Evolutionary conservation across 1,139 yeast species (phyloP).

Genomic region (Hyphopichia wangnamkhiaoensis): DNA sequence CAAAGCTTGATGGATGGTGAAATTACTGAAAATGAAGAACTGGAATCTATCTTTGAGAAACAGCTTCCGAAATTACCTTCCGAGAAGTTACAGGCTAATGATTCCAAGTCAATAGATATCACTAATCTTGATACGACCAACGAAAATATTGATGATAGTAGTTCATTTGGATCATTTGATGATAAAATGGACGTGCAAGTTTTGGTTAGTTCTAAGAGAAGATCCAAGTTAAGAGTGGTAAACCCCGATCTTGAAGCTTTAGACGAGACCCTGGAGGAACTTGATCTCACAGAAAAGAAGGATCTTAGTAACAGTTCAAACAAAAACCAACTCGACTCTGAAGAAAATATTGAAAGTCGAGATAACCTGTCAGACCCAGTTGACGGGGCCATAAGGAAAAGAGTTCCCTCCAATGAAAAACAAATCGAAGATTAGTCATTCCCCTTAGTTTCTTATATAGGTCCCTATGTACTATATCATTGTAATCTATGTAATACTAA

Average conservation of each 20-base stretch:
- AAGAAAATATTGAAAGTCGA: no score
- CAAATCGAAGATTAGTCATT: not conserved
- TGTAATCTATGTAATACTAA: no score
- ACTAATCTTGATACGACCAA: conserved; percentile 7
- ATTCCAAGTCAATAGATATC: conserved; percentile 7
- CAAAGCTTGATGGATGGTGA: not conserved
- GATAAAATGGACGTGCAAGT: conserved; percentile 69
- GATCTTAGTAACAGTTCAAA: no score
- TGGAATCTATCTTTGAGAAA: not conserved
- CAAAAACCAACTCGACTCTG: no score
- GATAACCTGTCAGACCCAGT: no score
- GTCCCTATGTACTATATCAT: no score
- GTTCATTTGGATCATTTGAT: conserved; percentile 31
- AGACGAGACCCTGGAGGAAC: conserved; percentile 2
- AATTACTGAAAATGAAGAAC: conserved; percentile 1
- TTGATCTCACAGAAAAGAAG: not conserved
- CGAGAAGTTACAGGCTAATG: not conserved
- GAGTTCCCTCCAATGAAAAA: conserved; percentile 32
- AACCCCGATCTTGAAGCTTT: conserved; percentile 54
- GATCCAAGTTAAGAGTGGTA: conserved; percentile 61
- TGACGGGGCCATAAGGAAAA: conserved; percentile 18
- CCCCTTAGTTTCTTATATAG: no score
- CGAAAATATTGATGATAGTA: conserved; percentile 30
- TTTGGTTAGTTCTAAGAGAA: conserved; percentile 67
- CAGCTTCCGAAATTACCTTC: not conserved